Base-by-base conservation (phyloP, 2,329 filamentous ascomycete species). In the Lomentospora prolificans region DNA sequence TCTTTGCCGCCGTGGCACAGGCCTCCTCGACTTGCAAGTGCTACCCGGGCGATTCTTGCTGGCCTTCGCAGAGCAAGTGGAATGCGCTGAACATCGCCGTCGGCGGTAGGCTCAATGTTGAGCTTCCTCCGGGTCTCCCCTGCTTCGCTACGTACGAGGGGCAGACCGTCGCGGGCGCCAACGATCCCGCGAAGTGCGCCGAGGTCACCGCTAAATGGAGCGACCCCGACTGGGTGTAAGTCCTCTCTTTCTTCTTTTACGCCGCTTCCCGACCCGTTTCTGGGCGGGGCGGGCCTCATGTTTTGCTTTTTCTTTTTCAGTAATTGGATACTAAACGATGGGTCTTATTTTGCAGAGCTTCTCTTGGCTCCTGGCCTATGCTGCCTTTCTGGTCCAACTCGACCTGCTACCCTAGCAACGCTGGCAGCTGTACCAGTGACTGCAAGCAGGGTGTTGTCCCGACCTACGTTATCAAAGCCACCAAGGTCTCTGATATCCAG, bases 141-240 rank as follows among this genome's bases (percentile, higher is more conserved):
- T 85, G 81, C 62, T 80, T 84, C 60, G 66, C 66, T 4, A 61
- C 61, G 19, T 80, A 77, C 61, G 66, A 81, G 62, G 70, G 68
- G 4, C 63, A 63, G 4, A n/a, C 24, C 19, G 30, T 39, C 17
- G 27, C 10, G 3, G 46, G 53, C 14, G 53, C 22, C n/a, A 39
- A 50, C 19, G 53, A 55, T 30, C 41, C 41, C 3, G 53, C 25
- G 3, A 66, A 62, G 28, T 82, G 79, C 62, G 57, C 64, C 1
- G 62, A 58, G 2, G 62, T 79, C 17, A 62, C 67, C 57, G 59
- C 56, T 9, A 57, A 65, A 46, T 75, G 71, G 70, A 61, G 58
- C 41, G 22, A 55, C 27, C 27, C 53, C 7, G 30, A 50, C 46
- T 55, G 41, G 41, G 41, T 55, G 53, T 55, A 55, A 50, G 53